Conservation (phyloP, 129 eudicot genomes). For the sunflower (Helianthus annuus) region DNA sequence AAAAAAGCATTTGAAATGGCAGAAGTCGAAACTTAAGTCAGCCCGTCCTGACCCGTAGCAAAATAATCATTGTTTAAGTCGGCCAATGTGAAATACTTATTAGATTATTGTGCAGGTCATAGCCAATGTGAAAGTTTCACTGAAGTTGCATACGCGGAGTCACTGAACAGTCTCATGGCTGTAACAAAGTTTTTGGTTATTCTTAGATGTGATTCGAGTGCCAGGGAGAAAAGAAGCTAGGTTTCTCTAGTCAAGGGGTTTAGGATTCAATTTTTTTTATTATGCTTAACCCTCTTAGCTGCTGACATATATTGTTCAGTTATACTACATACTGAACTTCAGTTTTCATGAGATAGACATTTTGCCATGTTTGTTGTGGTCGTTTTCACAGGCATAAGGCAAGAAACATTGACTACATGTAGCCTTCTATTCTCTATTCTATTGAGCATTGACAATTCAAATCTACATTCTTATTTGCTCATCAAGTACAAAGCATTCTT, state of each 20-base stretch:
- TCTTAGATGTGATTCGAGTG: background rate
- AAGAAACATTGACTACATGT: too few species aligned
- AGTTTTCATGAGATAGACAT: slow-evolving; percentile 17
- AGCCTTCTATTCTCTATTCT: background rate
- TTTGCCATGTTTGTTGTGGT: slow-evolving; percentile 6
- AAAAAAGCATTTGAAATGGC: too few species aligned
- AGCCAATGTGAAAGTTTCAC: too few species aligned
- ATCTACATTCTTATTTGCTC: background rate
- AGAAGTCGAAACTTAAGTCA: too few species aligned
- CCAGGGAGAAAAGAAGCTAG: too few species aligned
- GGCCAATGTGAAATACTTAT: too few species aligned
- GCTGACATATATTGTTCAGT: background rate
- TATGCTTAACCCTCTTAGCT: background rate
- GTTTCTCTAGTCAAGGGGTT: slow-evolving; percentile 17
- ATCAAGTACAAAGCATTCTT: background rate
- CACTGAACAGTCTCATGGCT: background rate
- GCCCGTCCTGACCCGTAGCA: too few species aligned
- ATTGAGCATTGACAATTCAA: slow-evolving; percentile 14
- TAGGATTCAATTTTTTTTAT: background rate
- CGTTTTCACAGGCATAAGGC: background rate
- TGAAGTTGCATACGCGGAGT: background rate
- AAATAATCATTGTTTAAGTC: too few species aligned
- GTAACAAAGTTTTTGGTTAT: background rate
- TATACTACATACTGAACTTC: slow-evolving; percentile 16
- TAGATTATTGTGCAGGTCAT: too few species aligned